Evolutionary conservation across 306 rosid species (phyloP).

Genomic region (Bauhinia variegata): DNA sequence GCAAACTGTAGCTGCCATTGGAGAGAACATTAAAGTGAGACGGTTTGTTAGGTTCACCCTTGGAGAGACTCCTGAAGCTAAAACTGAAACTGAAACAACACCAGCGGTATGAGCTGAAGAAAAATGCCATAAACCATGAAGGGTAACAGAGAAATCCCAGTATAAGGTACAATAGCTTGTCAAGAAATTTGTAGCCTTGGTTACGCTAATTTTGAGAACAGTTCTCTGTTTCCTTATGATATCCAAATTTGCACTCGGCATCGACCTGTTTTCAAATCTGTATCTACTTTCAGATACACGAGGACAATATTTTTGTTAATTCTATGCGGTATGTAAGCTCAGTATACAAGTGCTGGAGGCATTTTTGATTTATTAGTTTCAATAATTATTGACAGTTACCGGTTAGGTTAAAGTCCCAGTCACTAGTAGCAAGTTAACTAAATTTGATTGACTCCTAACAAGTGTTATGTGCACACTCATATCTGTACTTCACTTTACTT

Average conservation of each 20-base stretch:
- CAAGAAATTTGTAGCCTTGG: too few relatives aligned
- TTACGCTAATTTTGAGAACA: slow-evolving; percentile 41
- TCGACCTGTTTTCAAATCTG: slow-evolving; percentile 41
- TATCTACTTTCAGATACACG: slow-evolving; percentile 48
- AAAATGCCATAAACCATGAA: slow-evolving; percentile 8
- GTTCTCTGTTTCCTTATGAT: slow-evolving; percentile 41
- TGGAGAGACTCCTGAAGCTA: slow-evolving; percentile 65
- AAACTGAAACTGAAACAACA: too few relatives aligned
- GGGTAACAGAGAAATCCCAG: too few relatives aligned
- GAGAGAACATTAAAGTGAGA: slow-evolving; percentile 91
- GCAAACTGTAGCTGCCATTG: slow-evolving; percentile 98
- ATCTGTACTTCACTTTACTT: too few relatives aligned
- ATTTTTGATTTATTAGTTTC: too few relatives aligned
- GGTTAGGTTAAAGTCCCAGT: too few relatives aligned
- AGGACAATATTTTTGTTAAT: slow-evolving; percentile 45
- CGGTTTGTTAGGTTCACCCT: slow-evolving; percentile 86
- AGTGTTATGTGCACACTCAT: too few relatives aligned
- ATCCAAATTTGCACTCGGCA: slow-evolving; percentile 42
- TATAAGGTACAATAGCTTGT: too few relatives aligned
- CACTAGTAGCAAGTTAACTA: too few relatives aligned
- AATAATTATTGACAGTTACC: too few relatives aligned
- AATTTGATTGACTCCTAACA: too few relatives aligned
- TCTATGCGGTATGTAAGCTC: slow-evolving; percentile 41
- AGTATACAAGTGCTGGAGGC: slow-evolving; percentile 40
- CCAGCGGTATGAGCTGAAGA: slow-evolving; percentile 41